Conservation (phyloP, 1,139 yeast species). For the Debaryomycetaceae sp. region DNA sequence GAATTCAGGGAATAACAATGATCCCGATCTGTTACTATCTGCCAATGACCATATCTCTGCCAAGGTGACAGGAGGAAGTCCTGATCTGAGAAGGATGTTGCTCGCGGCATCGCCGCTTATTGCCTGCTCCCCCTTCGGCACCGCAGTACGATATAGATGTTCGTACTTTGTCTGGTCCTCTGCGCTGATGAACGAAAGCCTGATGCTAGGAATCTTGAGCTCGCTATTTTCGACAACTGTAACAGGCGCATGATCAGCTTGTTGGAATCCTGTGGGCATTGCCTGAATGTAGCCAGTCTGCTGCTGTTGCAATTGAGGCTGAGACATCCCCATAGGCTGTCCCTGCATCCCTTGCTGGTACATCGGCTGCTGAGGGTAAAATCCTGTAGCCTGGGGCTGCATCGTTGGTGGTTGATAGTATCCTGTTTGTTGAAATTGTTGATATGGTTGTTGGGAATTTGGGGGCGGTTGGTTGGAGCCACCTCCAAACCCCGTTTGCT, state of each 20-base stretch:
- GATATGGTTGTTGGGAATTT: conserved; percentile 14
- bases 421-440: conserved; percentile 14
- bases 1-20: conserved; percentile 87
- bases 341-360: conserved; percentile 9
- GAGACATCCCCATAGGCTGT: conserved; percentile 16
- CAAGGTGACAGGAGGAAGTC: conserved; percentile 67
- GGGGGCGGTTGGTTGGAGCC: conserved; percentile 19
- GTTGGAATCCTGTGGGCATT: conserved; percentile 35
- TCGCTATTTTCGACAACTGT: conserved; percentile 32
- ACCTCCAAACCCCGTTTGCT: conserved; percentile 23
- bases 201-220: conserved; percentile 57
- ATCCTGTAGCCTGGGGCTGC: conserved; percentile 18
- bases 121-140: conserved; percentile 73
- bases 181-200: conserved; percentile 80
- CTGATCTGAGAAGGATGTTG: conserved; percentile 75
- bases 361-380: conserved; percentile 16
- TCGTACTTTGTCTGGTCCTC: conserved; percentile 86
- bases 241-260: conserved; percentile 14
- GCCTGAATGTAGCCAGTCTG: conserved; percentile 34
- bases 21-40: conserved; percentile 84
- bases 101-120: conserved; percentile 77
- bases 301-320: conserved; percentile 20
- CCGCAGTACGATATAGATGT: conserved; percentile 72
- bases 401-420: conserved; percentile 16
- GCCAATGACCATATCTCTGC: conserved; percentile 90